Evolutionary conservation across 129 eudicot genomes (phyloP), one percentile per base, ranked within the genome.

Genomic region (Chrysanthemum makinoi): DNA sequence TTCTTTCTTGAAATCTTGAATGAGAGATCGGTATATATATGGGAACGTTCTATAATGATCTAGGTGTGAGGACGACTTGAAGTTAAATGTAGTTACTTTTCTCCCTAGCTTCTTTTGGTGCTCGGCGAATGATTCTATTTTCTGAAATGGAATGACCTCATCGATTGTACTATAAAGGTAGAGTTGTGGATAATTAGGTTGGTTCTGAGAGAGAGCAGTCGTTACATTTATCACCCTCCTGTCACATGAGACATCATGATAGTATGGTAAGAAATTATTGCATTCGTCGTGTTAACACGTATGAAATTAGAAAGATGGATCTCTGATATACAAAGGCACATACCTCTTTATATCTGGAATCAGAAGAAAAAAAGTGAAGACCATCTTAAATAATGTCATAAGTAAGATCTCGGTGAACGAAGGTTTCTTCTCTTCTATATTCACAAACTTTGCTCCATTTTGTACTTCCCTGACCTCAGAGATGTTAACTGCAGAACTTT

Each of bases 31-130:
- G 46, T 94, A 87, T 14, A 16, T 52, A 75, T 72, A 85, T 24
- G 99, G 96, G 80, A 72, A 94, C 17, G 86, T 87, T 75, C 99
- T 68, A 77, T 74, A 90, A 61, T 94, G 97, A 72, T 90, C 97
- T 62, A 94, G 96, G 70, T 87, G 97, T 57, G 99, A 96, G 63
- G 94, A 80, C 3, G 83, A 80, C 24, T 79, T 80, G 70, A 94
- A 94, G 86, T 94, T 81, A 47, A 67, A 81, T 8, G 85, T 83
- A 5, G 54, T 58, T 9, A 89, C 99, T 33, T 56, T 72, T 76
- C 78, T 82, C 49, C 97, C 99, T 18, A 14, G 64, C 64, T 61
- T 77, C 79, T 76, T 86, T 75, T 94, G 97, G 16, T 75, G 74
- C 13, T 81, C 86, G 0, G 75, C 83, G 54, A 94, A 87, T 19